Percentiles rank a stretch among this genome's conserved stretches.
Evolutionary conservation across 2,329 filamentous ascomycete genomes (phyloP).

Genomic region (Exophiala spinifera): DNA sequence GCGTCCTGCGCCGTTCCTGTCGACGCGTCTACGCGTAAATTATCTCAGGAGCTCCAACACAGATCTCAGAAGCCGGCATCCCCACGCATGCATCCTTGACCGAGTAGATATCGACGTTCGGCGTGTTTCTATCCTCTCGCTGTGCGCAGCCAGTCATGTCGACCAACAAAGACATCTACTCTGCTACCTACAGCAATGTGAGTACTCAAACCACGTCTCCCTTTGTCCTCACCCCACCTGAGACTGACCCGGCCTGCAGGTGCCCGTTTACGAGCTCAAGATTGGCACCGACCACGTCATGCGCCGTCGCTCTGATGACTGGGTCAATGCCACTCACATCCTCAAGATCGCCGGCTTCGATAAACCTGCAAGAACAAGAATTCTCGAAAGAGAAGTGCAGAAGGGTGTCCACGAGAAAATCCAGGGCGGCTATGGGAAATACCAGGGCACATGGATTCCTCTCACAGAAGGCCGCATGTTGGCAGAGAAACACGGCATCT

Average conservation of each 20-base stretch:
- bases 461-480: conserved; percentile 75
- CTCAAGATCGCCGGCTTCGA: conserved; percentile 96
- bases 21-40: too few species aligned
- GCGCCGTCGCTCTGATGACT: conserved; percentile 87
- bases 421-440: conserved; percentile 97
- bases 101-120: too few species aligned
- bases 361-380: conserved; percentile 90
- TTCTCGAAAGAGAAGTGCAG: conserved; percentile 93
- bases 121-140: too few species aligned
- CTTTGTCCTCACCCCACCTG: conserved; percentile 10
- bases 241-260: conserved; percentile 50
- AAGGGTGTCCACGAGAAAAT: conserved; percentile 97
- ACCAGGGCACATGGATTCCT: conserved; percentile 97
- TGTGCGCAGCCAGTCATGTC: conserved; percentile 20
- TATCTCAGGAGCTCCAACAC: too few species aligned
- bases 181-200: conserved; percentile 64
- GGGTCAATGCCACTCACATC: conserved; percentile 99
- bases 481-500: conserved; percentile 80
- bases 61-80: conserved; percentile 12
- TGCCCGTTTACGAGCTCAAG: conserved; percentile 92
- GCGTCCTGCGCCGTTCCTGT: too few species aligned
- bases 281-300: conserved; percentile 90
- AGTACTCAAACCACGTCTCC: conserved; percentile 6
- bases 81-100: too few species aligned
- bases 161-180: conserved; percentile 53